Evolutionary conservation across 108 stramenopile genomes (phyloP), one percentile per base, ranked within the genome.

Genomic region (Asterionellopsis glacialis): DNA sequence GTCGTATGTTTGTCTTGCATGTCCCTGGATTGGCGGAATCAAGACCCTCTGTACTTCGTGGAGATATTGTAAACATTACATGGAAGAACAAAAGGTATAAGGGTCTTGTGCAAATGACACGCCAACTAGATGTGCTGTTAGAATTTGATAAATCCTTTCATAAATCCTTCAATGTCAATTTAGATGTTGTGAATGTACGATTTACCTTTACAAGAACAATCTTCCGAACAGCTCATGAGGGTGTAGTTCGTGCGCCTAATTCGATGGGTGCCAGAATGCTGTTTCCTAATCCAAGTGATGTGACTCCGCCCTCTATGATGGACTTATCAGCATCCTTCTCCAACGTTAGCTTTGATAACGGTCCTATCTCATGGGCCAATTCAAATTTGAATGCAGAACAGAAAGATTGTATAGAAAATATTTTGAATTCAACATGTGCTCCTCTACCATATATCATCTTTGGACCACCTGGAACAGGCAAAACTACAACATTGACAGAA

Each of bases 381-480:
- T 62, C 59, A 16, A 21, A 26, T 26, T 55, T 87, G 44, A 81
- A 87, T 45, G 10, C 64, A 11, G 79, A 86, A 38, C 84, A 82
- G 57, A 51, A 77, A 53, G 22, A 42, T n/a, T 81, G 79, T 26
- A 76, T 86, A 0, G 19, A 63, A 12, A 55, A 55, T 0, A 72
- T 77, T 33, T 53, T 76, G 22, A 49, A 55, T 38, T 65, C 69
- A 0, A 51, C 43, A 12, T 49, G 45, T 55, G 65, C 75, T 27
- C 75, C 81, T 33, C 44, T 73, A 19, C 86, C 86, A 11, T 82
- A 82, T 48, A 45, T 84, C 11, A 74, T 88, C 28, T 88, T 68
- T 65, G 81, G 84, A 7, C 84, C 87, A 15, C 87, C 83, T 42
- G 83, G 76, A 6, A 83, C 74, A 14, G 73, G 69, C 0, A 89